Conservation (phyloP, 2,329 filamentous ascomycete genomes). For the Xylariaceae sp. region DNA sequence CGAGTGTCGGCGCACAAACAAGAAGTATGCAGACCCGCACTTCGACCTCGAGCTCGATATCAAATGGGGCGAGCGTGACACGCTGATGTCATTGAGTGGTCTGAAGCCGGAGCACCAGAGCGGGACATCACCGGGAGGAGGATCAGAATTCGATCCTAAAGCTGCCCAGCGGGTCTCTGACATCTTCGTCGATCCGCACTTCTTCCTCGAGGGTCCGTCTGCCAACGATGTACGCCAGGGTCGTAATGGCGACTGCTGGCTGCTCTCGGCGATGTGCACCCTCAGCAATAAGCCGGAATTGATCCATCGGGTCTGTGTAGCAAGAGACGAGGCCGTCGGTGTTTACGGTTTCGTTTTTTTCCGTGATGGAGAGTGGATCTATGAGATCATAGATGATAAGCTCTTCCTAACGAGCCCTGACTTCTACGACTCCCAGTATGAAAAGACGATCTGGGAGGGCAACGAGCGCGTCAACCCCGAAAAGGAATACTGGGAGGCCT, state of each 20-base stretch:
- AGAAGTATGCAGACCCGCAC: slow-evolving; percentile 80
- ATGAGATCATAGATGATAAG: slow-evolving; percentile 54
- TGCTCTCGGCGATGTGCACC: slow-evolving; percentile 74
- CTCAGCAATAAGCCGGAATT: slow-evolving; percentile 67
- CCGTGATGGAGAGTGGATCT: slow-evolving; percentile 69
- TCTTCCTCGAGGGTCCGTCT: slow-evolving; percentile 71
- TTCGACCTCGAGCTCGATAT: slow-evolving; percentile 80
- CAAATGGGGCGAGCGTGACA: slow-evolving; percentile 51
- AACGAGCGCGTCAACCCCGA: slow-evolving; percentile 47
- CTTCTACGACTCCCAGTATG: slow-evolving; percentile 54
- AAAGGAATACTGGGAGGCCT: slow-evolving; percentile 55
- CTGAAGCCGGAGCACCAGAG: slow-evolving; percentile 12
- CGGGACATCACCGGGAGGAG: not conserved
- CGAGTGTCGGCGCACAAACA: slow-evolving; percentile 70
- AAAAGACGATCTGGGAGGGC: slow-evolving; percentile 43
- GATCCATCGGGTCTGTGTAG: slow-evolving; percentile 70
- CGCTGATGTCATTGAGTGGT: slow-evolving; percentile 43
- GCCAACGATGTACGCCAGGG: slow-evolving; percentile 77
- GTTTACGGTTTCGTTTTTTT: slow-evolving; percentile 85
- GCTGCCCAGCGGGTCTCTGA: slow-evolving; percentile 66
- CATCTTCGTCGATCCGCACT: slow-evolving; percentile 70
- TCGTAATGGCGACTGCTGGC: slow-evolving; percentile 76
- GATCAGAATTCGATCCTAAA: slow-evolving; percentile 36
- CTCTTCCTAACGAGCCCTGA: slow-evolving; percentile 52
- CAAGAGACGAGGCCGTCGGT: slow-evolving; percentile 64